These are phyloP conservation scores for Saxophila tyrrhenica DNA, from an alignment of 495 filamentous ascomycete genomes.

Conservation along the genomic window DNA sequence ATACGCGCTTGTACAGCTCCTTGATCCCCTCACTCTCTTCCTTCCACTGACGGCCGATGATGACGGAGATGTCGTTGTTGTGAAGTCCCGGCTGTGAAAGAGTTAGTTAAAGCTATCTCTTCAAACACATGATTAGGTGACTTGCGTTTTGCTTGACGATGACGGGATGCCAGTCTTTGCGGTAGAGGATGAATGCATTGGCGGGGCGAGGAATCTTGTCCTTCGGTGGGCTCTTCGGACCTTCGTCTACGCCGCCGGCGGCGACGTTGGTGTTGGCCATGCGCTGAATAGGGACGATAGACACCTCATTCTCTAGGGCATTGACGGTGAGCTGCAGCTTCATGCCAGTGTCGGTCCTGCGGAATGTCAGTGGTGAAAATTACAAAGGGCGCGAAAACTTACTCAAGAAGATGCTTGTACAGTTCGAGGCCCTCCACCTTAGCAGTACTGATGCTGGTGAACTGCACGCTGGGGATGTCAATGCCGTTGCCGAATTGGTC, in stretches of 20 bases:
- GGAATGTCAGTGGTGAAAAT: not conserved
- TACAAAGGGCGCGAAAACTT: not conserved
- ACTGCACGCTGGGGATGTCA: not conserved
- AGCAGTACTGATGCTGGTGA: not conserved
- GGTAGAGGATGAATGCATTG: constrained; percentile 20
- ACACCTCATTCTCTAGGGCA: not conserved
- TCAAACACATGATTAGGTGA: not conserved
- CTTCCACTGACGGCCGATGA: constrained; percentile 37
- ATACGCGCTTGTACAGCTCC: constrained; percentile 22
- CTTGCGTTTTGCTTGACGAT: constrained; percentile 4
- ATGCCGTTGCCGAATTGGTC: not conserved
- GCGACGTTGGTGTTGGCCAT: not conserved
- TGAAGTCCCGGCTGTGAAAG: constrained; percentile 7
- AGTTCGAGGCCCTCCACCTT: not conserved
- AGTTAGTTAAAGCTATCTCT: not conserved
- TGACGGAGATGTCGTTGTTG: constrained; percentile 24
- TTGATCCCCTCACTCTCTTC: constrained; percentile 28
- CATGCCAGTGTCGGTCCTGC: not conserved
- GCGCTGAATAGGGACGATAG: not conserved
- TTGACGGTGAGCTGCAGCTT: constrained; percentile 1
- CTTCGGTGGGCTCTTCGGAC: not conserved
- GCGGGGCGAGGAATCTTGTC: constrained; percentile 16
- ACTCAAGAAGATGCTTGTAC: not conserved
- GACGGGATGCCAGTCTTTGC: constrained; percentile 14
- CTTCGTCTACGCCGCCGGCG: not conserved